phyloP scores from a whole-genome alignment of 306 rosid species.

The Gillenia trifoliata region DNA sequence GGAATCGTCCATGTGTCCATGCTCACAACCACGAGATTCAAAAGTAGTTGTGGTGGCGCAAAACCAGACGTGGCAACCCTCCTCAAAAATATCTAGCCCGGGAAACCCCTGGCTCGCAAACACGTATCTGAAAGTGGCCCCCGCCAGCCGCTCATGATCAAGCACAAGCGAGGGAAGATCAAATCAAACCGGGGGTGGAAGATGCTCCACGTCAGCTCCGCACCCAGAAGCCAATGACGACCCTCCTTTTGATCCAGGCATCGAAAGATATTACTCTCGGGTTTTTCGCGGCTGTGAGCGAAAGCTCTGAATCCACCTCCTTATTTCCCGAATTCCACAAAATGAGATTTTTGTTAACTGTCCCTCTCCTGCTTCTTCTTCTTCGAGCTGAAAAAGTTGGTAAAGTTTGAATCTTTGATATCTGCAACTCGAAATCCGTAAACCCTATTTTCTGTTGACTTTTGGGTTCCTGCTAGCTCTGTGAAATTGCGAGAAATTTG shows the following conservation, averaged over 20 bases:
- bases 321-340: not conserved
- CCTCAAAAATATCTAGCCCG: slow-evolving; percentile 27
- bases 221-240: slow-evolving; percentile 25
- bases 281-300: slow-evolving; percentile 14
- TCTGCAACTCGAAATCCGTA: not conserved
- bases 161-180: slow-evolving; percentile 9
- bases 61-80: slow-evolving; percentile 1
- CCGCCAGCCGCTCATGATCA: slow-evolving; percentile 6
- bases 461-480: not conserved
- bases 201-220: slow-evolving; percentile 30
- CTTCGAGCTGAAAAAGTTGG: not conserved
- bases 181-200: slow-evolving; percentile 20
- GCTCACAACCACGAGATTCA: slow-evolving; percentile 20
- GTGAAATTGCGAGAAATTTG: not conserved
- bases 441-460: not conserved
- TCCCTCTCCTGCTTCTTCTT: not conserved
- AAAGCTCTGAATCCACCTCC: not conserved
- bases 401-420: not conserved
- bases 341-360: not conserved
- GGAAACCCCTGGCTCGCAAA: not conserved
- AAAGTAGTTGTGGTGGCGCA: not conserved
- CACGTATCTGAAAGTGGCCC: slow-evolving; percentile 24
- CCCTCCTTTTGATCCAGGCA: slow-evolving; percentile 33
- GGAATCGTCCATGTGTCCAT: slow-evolving; percentile 26
- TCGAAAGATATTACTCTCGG: slow-evolving; percentile 2